Conservation (phyloP, 2,329 filamentous ascomycete genomes). For the Diaporthe batatas region DNA sequence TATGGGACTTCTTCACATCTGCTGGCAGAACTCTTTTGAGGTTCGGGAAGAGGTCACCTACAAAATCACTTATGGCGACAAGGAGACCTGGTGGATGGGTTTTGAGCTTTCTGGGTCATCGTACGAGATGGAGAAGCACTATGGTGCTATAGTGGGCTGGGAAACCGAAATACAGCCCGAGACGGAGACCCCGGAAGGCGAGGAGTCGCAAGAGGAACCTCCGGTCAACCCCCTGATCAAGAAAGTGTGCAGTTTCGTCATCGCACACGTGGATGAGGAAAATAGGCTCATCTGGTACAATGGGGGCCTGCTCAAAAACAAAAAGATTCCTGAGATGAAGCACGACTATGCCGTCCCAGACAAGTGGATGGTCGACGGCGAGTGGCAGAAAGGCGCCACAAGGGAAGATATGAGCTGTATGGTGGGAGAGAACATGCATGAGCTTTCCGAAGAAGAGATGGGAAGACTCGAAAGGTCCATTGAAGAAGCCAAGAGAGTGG, state of each 20-base stretch:
- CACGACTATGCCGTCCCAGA: slow-evolving; percentile 53
- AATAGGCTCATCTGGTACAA: slow-evolving; percentile 58
- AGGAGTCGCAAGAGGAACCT: background rate
- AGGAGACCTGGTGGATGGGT: slow-evolving; percentile 62
- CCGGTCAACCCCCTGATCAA: background rate
- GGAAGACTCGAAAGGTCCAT: slow-evolving; percentile 40
- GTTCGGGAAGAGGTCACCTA: slow-evolving; percentile 58
- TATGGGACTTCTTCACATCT: slow-evolving; percentile 56
- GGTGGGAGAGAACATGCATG: slow-evolving; percentile 43
- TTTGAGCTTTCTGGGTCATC: slow-evolving; percentile 55
- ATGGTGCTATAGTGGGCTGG: slow-evolving; percentile 58
- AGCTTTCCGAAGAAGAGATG: slow-evolving; percentile 37
- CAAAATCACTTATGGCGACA: slow-evolving; percentile 58
- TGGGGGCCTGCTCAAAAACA: slow-evolving; percentile 58
- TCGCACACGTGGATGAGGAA: slow-evolving; percentile 57
- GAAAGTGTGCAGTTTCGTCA: slow-evolving; percentile 56
- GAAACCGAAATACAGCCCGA: slow-evolving; percentile 14
- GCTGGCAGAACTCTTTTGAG: slow-evolving; percentile 59
- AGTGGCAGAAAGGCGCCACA: slow-evolving; percentile 52
- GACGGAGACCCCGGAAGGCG: background rate
- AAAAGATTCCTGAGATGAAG: slow-evolving; percentile 47
- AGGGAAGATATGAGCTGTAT: slow-evolving; percentile 57
- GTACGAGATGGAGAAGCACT: slow-evolving; percentile 57
- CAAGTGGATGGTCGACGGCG: slow-evolving; percentile 57
- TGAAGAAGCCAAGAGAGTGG: slow-evolving; percentile 44